Percentiles rank a stretch among this genome's conserved stretches.
Evolutionary conservation across 805 yeast species (phyloP).

Genomic region (Wickerhamomyces queroliae): DNA sequence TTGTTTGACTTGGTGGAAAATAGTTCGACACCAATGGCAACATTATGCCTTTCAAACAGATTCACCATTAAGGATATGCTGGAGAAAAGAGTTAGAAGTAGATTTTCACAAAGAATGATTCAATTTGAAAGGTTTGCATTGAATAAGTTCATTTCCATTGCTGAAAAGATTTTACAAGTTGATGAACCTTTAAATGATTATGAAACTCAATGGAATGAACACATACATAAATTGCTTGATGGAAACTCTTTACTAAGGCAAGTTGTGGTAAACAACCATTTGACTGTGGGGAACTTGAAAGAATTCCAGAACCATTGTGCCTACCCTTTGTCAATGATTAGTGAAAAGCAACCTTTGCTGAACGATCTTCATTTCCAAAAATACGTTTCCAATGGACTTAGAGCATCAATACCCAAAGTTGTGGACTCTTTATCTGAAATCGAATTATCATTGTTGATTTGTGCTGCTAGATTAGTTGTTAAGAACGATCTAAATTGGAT

Average conservation of each 20-base stretch:
- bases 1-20: conserved; percentile 81
- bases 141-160: conserved; percentile 46
- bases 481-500: conserved; percentile 53
- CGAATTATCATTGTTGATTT: conserved; percentile 65
- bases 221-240: conserved; percentile 25
- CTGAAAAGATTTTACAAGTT: conserved; percentile 32
- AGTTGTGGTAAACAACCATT: conserved; percentile 40
- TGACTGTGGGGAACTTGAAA: conserved; percentile 53
- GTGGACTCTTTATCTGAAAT: conserved; percentile 52
- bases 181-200: conserved; percentile 23
- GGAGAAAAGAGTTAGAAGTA: conserved; percentile 85
- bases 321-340: conserved; percentile 34
- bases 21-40: conserved; percentile 65
- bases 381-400: conserved; percentile 23
- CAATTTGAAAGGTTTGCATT: conserved; percentile 42
- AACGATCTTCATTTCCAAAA: conserved; percentile 17
- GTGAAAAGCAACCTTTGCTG: conserved; percentile 21
- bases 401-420: conserved; percentile 18
- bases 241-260: conserved; percentile 28
- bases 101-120: conserved; percentile 79
- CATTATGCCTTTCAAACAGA: conserved; percentile 73
- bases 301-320: conserved; percentile 39
- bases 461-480: conserved; percentile 66
- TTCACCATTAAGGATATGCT: conserved; percentile 72
- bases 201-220: conserved; percentile 38